Conservation (phyloP, 371 early-diverging fungal species). For the Mucor racemosus region DNA sequence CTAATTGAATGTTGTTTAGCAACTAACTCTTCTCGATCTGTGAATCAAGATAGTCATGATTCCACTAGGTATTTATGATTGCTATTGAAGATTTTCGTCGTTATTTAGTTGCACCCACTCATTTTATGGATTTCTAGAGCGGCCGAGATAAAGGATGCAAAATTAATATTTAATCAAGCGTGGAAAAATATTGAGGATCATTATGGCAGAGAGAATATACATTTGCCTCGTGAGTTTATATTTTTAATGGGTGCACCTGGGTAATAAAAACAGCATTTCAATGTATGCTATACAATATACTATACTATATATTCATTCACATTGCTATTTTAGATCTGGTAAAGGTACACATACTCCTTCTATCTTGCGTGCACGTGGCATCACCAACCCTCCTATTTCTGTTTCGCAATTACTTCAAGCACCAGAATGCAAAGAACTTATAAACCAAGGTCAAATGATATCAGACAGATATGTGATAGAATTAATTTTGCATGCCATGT, state of each 20-base stretch:
- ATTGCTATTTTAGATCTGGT: conserved; percentile 47
- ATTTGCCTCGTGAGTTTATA: conserved; percentile 68
- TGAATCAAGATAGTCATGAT: conserved; percentile 15
- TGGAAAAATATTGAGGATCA: conserved; percentile 71
- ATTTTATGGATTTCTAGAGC: conserved; percentile 24
- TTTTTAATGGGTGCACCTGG: conserved; percentile 78
- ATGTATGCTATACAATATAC: background rate
- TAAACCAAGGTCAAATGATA: conserved; percentile 73
- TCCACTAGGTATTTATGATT: conserved; percentile 20
- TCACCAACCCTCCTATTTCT: conserved; percentile 69
- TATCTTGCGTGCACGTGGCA: conserved; percentile 65
- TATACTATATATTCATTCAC: background rate
- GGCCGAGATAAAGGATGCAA: conserved; percentile 68
- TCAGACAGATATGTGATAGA: conserved; percentile 68
- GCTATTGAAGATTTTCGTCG: background rate
- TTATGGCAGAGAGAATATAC: conserved; percentile 64
- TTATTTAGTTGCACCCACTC: background rate
- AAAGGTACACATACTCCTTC: conserved; percentile 75
- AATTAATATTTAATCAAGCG: conserved; percentile 71
- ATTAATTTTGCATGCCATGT: conserved; percentile 60
- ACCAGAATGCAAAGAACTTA: conserved; percentile 67
- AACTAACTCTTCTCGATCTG: conserved; percentile 15
- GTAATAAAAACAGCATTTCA: conserved; percentile 16
- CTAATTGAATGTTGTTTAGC: conserved; percentile 14
- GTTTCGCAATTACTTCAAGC: conserved; percentile 66